Conservation (phyloP, 2,329 filamentous ascomycete species). For the Alternaria consortialis region DNA sequence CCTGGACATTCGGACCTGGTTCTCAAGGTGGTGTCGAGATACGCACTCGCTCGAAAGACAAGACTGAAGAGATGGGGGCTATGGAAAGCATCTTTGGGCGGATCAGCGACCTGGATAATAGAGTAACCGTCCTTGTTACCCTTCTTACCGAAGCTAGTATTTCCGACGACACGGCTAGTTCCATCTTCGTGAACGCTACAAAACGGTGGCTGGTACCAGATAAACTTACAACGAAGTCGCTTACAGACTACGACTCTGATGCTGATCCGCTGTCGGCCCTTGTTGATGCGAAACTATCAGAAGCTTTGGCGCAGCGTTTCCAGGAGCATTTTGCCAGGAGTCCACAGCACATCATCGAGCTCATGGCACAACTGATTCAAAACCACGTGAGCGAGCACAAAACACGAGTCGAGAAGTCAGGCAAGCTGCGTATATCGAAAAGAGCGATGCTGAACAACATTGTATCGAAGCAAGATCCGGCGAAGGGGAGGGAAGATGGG, state of each 20-base stretch:
- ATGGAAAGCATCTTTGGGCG: constrained; percentile 69
- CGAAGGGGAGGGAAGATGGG: neutral
- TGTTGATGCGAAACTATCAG: constrained; percentile 68
- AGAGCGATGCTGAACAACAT: constrained; percentile 40
- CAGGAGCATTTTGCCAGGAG: constrained; percentile 70
- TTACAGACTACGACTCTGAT: constrained; percentile 43
- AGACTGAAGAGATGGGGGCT: constrained; percentile 75
- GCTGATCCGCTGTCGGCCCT: constrained; percentile 60
- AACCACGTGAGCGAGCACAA: constrained; percentile 54
- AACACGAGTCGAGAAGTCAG: constrained; percentile 52
- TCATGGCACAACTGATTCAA: constrained; percentile 68
- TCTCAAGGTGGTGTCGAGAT: constrained; percentile 63
- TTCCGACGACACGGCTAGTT: constrained; percentile 64
- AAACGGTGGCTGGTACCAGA: constrained; percentile 62
- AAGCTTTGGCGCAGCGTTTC: constrained; percentile 70
- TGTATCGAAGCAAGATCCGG: constrained; percentile 21
- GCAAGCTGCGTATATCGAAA: constrained; percentile 30
- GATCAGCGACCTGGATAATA: constrained; percentile 40
- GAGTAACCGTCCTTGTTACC: constrained; percentile 34
- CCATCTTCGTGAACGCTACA: constrained; percentile 68
- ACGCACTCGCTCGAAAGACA: constrained; percentile 73
- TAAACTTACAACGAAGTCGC: constrained; percentile 16
- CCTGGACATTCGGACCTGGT: constrained; percentile 64
- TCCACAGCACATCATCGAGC: constrained; percentile 70
- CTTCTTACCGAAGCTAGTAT: constrained; percentile 61